These are phyloP conservation scores for Galerina marginata DNA, from an alignment of 768 basidiomycete species.

Conservation along the genomic window DNA sequence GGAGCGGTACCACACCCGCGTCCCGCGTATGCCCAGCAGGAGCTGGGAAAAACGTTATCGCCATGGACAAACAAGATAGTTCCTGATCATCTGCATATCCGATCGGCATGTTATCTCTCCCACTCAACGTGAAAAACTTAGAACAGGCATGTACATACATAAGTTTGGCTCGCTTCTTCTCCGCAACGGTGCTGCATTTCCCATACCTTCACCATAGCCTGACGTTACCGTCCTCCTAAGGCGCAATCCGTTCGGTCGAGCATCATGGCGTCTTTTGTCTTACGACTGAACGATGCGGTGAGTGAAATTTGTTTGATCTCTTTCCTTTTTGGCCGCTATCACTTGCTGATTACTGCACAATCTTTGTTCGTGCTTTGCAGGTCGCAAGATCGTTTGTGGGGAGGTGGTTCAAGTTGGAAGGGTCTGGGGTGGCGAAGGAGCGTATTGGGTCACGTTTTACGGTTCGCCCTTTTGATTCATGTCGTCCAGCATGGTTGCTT, in stretches of 20 bases:
- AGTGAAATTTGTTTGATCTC: neutral
- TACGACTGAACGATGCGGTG: constrained; percentile 34
- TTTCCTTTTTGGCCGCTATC: constrained; percentile 8
- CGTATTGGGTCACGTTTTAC: constrained; percentile 69
- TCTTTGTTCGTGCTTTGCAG: constrained; percentile 29
- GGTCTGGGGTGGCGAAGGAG: constrained; percentile 67
- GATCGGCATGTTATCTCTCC: neutral
- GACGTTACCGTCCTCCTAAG: constrained; percentile 7
- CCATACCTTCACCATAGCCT: neutral
- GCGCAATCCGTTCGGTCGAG: neutral
- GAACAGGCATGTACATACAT: constrained; percentile 4
- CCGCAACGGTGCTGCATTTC: neutral
- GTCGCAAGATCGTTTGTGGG: constrained; percentile 56
- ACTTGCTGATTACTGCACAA: constrained; percentile 5
- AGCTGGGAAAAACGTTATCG: constrained; percentile 13
- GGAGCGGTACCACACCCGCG: neutral
- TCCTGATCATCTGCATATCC: constrained; percentile 6
- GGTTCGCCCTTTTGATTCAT: constrained; percentile 32
- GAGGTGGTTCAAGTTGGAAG: constrained; percentile 76
- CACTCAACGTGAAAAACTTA: neutral
- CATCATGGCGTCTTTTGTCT: constrained; percentile 19
- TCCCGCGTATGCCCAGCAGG: neutral
- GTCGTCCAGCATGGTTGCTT: neutral
- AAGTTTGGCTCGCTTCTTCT: neutral
- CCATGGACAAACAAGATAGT: constrained; percentile 11